Base-by-base conservation (phyloP, 2,329 filamentous ascomycete genomes). In the Aaosphaeria pasadenensis region DNA sequence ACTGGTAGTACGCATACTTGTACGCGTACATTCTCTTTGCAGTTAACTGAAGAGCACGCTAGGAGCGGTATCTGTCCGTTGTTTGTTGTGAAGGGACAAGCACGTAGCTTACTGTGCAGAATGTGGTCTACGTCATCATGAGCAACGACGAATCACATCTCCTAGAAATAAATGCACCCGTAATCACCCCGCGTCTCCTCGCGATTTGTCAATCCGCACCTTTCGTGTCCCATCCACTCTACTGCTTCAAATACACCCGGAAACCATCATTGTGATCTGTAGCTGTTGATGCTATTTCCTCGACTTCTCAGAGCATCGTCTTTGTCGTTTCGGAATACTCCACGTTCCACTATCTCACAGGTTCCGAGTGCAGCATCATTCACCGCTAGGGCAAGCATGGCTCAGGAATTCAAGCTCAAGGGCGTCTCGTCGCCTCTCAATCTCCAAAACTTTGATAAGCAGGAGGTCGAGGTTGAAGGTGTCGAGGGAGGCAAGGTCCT, bases 381-480 rank as follows among this genome's bases (percentile, higher is more conserved):
- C 43, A 62, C 53, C 43, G 64, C 55, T 31, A 62, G 55, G 36
- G 49, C 61, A 39, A 54, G 54, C 49, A 77, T 77, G 74, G 70
- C 74, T 7, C 68, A 71, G 53, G 73, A 78, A 55, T 79, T 71
- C 66, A 78, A 77, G 69, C 82, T 96, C 64, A 95, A 94, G 71
- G 87, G 81, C 64, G 74, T 96, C 52, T 79, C 81, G 42, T 87
- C 86, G 59, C 33, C 33, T 36, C 78, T 96, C 47, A 81, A 86
- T 55, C 76, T 97, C 54, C 82, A 87, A 67, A 84, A 86, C 30
- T 86, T 89, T 17, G 86, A 94, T 58, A 97, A 96, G 77, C 80
- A 87, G 54, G 91, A 97, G 71, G 88, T 83, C 11, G 91, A 96
- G 62, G 87, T 99, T 4, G 92, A 97, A 61, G 94, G 92, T 17